Evolutionary conservation across 306 rosid species (phyloP), one percentile per base, ranked within the genome.

Genomic region (Ormosia semicastrata): DNA sequence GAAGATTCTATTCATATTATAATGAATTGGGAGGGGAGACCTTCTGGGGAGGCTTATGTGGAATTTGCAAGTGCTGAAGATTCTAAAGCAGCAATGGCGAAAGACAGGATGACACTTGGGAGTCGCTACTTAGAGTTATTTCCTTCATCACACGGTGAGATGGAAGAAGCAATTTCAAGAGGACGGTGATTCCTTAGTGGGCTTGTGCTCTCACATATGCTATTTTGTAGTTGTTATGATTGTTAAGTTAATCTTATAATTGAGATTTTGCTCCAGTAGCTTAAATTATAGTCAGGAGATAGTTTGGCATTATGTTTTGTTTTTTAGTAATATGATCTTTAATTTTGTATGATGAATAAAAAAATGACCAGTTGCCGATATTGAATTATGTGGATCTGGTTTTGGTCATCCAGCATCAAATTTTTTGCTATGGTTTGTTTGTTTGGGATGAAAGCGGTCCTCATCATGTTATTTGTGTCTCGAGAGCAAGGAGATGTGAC

Each of bases 61-160:
- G 98, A 94, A 94, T 94, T 94, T 53, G 83, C 80, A 41, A 83
- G 81, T 34, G 87, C 90, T 18, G 95, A 91, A 59, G 98, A 94
- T 76, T 94, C 98, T 4, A 91, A 88, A 83, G 91, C 95, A 29
- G 97, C 98, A 11, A 94, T 94, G 98, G 84, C 81, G 14, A 94
- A 94, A 87, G 97, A 93, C 77, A 93, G 98, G 84, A 94, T 93
- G 98, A 94, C 97, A 0, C 94, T 94, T 24, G 97, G 97, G 78
- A 93, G 94, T 77, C 97, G 97, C 81, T 94, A 94, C 70, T 90
- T 93, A 44, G 97, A 93, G 82, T 67, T 94, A 83, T 94, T 94
- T 73, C 92, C 97, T 43, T 94, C 98, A n/a, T 89, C 97, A 0
- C 92, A 86, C 4, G 85, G 80, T 15, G 98, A 93, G 54, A 58